Conservation (phyloP, 169 alveolate species). For the Perkinsus marinus region DNA sequence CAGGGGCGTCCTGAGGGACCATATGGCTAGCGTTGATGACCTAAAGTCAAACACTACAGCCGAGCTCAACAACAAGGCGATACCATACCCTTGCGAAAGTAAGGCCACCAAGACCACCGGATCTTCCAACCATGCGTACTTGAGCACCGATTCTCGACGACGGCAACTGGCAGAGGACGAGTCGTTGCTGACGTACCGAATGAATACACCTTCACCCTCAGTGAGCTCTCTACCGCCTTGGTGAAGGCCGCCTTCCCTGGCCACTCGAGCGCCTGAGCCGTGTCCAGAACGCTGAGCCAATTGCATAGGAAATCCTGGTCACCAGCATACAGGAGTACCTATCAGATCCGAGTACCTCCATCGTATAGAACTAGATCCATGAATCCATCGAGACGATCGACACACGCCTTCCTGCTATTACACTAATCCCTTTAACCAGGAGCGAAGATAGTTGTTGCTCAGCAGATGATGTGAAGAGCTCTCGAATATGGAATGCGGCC, state of each 20-base stretch:
- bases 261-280: not conserved
- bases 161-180: not conserved
- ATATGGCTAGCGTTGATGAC: slow-evolving; percentile 54
- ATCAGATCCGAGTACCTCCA: not conserved
- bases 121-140: not conserved
- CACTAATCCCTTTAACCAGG: not conserved
- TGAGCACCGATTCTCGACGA: not conserved
- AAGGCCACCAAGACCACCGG: not conserved
- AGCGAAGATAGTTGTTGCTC: not conserved
- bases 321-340: not conserved
- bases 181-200: no score
- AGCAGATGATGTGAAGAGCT: not conserved
- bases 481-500: not conserved
- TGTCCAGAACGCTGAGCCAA: not conserved
- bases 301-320: not conserved
- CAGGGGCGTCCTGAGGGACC: slow-evolving; percentile 36
- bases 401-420: not conserved
- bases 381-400: not conserved
- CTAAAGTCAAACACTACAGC: not conserved
- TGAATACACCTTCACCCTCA: not conserved
- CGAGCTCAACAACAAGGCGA: not conserved
- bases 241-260: not conserved
- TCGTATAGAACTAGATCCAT: not conserved
- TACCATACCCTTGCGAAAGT: not conserved
- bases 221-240: not conserved